phyloP scores from a whole-genome alignment of 164 flowering plant genomes.

The Amborella trichopoda region DNA sequence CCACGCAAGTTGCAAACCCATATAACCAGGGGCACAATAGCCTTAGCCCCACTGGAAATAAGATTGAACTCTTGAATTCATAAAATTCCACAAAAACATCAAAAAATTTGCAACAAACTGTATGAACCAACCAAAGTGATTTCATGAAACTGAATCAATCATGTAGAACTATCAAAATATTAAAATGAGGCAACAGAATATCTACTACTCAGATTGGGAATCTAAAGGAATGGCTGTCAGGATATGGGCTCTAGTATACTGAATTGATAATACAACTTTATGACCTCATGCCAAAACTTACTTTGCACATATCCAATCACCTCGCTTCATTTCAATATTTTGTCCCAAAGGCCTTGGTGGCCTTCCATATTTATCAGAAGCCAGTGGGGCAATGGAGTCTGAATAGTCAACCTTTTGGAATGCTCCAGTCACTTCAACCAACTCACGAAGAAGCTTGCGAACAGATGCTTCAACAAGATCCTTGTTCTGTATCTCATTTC shows the following conservation, averaged over 20 bases:
- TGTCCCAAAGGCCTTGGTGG: conserved; percentile 23
- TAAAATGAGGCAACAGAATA: too few species aligned
- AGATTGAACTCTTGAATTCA: too few species aligned
- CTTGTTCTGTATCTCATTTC: conserved; percentile 15
- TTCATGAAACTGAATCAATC: not conserved
- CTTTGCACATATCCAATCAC: conserved; percentile 88
- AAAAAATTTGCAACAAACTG: too few species aligned
- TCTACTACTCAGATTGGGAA: too few species aligned
- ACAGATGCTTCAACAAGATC: conserved; percentile 59
- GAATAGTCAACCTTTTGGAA: conserved; percentile 9
- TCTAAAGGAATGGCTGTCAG: too few species aligned
- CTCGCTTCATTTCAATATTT: conserved; percentile 67
- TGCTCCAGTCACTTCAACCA: conserved; percentile 24
- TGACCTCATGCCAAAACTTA: conserved; percentile 26
- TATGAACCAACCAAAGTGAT: too few species aligned
- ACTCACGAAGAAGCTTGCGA: conserved; percentile 47
- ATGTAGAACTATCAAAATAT: not conserved
- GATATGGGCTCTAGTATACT: too few species aligned
- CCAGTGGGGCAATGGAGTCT: conserved; percentile 24
- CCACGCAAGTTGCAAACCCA: too few species aligned
- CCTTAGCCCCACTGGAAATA: too few species aligned
- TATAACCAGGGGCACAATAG: too few species aligned
- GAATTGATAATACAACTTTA: too few species aligned
- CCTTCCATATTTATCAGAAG: conserved; percentile 28
- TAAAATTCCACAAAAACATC: too few species aligned